A percentile compares a stretch with the other conserved stretches of the same genome.
phyloP scores from a whole-genome alignment of 257 asterid genomes.

The Solanum ahanhuiri region DNA sequence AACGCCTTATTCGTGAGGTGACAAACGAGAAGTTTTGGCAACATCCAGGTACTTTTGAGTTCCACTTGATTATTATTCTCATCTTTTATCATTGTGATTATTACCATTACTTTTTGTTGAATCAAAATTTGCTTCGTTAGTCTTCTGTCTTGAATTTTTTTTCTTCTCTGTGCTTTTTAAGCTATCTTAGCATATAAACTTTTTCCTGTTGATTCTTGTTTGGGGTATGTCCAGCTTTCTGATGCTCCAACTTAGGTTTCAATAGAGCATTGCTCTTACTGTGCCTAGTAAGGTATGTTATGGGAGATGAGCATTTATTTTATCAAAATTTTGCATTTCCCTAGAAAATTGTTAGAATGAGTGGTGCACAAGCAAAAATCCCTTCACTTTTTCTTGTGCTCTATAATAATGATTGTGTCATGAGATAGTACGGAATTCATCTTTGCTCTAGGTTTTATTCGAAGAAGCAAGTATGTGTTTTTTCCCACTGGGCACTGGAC shows the following conservation, averaged over 20 bases:
- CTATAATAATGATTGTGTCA: neutral
- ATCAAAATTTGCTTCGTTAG: neutral
- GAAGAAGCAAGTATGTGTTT: neutral
- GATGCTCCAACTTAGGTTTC: neutral
- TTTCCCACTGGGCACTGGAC: neutral
- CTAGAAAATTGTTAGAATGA: neutral
- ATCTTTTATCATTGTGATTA: neutral
- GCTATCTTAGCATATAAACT: neutral
- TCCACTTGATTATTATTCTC: neutral
- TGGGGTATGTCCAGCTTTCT: neutral
- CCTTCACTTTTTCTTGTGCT: neutral
- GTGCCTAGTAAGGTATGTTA: neutral
- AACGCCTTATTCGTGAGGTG: slow-evolving; percentile 95
- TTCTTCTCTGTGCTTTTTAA: neutral
- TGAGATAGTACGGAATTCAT: neutral
- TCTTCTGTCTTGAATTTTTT: neutral
- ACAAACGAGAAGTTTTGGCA: slow-evolving; percentile 94
- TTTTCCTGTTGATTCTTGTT: neutral
- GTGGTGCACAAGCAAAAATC: neutral
- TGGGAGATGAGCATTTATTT: neutral
- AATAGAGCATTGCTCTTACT: neutral
- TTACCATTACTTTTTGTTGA: neutral
- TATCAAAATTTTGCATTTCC: neutral
- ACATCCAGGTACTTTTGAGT: slow-evolving; percentile 62
- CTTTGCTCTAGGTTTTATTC: neutral